Evolutionary conservation across 208 protist species (phyloP).

Genomic region (Tritrichomonas foetus): DNA sequence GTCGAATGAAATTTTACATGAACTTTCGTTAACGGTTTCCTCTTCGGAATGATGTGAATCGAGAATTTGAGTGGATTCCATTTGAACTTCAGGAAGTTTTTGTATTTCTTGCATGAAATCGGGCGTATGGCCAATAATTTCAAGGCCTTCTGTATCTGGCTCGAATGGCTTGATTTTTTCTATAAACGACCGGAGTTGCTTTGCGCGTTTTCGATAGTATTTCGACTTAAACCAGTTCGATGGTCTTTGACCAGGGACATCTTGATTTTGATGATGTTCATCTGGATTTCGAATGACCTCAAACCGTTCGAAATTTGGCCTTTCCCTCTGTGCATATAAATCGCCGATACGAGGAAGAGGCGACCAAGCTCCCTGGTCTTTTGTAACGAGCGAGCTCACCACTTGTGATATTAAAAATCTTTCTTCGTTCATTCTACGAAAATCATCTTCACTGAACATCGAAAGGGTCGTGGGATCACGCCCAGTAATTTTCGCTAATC

Average conservation of each 20-base stretch:
- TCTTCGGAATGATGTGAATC: background rate
- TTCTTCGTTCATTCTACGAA: background rate
- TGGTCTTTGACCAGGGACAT: background rate
- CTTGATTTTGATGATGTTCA: background rate
- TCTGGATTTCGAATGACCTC: background rate
- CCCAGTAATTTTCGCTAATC: background rate
- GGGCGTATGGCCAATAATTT: background rate
- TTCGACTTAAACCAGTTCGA: background rate
- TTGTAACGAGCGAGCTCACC: background rate
- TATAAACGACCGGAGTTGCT: background rate
- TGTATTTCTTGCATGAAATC: background rate
- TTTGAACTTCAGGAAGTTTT: background rate
- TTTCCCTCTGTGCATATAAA: background rate
- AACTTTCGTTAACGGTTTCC: background rate
- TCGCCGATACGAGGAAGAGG: background rate
- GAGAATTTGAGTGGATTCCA: background rate
- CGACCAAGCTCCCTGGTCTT: background rate
- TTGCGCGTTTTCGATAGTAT: background rate
- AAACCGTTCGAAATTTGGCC: background rate
- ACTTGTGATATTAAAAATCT: background rate
- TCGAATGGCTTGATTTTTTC: conserved; percentile 20
- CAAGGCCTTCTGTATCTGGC: background rate
- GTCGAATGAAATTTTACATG: background rate
- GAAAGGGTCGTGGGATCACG: background rate
- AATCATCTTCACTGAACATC: conserved; percentile 16